These are phyloP conservation scores for Psilocybe sp. DNA, from an alignment of 768 basidiomycete genomes.

Conservation along the genomic window DNA sequence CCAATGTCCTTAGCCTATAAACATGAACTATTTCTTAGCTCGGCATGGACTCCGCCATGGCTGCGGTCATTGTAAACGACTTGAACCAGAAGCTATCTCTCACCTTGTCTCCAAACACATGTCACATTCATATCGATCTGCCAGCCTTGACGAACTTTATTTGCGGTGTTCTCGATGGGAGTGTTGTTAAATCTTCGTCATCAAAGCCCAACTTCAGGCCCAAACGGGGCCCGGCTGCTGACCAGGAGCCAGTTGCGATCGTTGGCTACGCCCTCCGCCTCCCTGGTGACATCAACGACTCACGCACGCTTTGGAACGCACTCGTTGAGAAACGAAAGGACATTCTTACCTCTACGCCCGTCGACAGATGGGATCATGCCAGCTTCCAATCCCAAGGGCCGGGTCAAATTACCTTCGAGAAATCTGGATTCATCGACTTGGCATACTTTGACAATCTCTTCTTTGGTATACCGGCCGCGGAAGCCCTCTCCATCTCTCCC, in stretches of 20 bases:
- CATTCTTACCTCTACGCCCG: conserved; percentile 20
- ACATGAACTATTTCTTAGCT: conserved; percentile 11
- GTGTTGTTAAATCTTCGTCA: conserved; percentile 4
- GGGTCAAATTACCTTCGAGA: conserved; percentile 24
- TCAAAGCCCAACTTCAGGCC: too few species aligned
- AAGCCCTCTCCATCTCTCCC: conserved; percentile 24
- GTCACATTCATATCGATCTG: conserved; percentile 22
- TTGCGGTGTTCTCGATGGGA: conserved; percentile 10
- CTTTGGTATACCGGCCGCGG: conserved; percentile 27
- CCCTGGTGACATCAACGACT: conserved; percentile 24
- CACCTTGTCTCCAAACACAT: conserved; percentile 22
- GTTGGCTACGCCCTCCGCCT: conserved; percentile 30
- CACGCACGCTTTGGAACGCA: conserved; percentile 26
- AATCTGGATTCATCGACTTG: conserved; percentile 26
- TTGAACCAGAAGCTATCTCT: conserved; percentile 18
- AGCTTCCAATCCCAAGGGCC: conserved; percentile 18
- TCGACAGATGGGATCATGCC: conserved; percentile 28
- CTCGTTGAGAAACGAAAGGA: conserved; percentile 22
- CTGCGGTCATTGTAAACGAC: conserved; percentile 21
- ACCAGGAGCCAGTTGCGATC: conserved; percentile 22
- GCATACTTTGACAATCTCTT: conserved; percentile 26
- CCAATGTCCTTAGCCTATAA: neutral
- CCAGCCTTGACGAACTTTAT: conserved; percentile 10
- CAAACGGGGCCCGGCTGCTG: neutral
- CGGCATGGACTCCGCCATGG: conserved; percentile 28